Conservation (phyloP, 2,329 filamentous ascomycete genomes). For the Stachybotrys chartarum region DNA sequence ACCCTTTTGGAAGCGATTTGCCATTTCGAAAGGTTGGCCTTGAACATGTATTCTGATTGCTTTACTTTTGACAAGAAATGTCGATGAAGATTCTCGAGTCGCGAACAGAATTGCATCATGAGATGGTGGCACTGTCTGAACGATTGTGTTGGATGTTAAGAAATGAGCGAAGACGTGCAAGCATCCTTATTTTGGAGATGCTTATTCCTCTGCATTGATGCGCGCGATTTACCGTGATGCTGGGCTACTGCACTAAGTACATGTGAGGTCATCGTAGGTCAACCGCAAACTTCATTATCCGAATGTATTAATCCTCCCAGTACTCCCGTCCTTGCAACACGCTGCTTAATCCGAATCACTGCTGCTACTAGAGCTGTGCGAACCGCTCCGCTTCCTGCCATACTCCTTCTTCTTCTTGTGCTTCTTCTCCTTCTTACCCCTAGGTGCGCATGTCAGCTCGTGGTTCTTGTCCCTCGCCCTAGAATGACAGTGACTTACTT, state of each 20-base stretch:
- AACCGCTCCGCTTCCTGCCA: neutral
- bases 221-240: too few species aligned
- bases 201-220: too few species aligned
- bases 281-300: too few species aligned
- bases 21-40: neutral
- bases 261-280: too few species aligned
- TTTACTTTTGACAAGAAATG: neutral
- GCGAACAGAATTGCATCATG: too few species aligned
- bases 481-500: slow-evolving; percentile 16
- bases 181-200: too few species aligned
- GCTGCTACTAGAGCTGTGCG: slow-evolving; percentile 6
- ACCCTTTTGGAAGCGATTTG: neutral
- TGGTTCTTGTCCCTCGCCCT: neutral
- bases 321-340: neutral
- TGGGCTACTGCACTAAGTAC: too few species aligned
- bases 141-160: too few species aligned
- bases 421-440: slow-evolving; percentile 22
- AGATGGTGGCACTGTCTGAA: too few species aligned
- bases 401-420: slow-evolving; percentile 20
- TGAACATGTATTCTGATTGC: neutral
- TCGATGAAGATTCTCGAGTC: too few species aligned
- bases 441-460: neutral
- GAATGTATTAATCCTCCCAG: too few species aligned
- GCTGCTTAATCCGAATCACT: slow-evolving; percentile 19
- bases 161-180: too few species aligned